Base-by-base conservation (phyloP, 345 rosid species). In the Odontarrhena argentea region DNA sequence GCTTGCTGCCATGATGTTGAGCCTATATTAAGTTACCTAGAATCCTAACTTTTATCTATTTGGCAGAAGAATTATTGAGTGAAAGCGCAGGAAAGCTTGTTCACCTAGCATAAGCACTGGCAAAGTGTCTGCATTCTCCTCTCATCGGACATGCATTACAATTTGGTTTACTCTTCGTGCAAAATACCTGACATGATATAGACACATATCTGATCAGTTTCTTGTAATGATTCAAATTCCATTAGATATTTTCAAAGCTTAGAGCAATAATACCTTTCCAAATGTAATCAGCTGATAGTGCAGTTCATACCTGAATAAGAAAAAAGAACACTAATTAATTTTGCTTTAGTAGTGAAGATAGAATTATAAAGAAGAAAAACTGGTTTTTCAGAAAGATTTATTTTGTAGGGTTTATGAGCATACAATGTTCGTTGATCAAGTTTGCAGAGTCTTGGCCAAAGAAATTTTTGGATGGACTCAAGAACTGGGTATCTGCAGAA, bases 81-180 rank as follows among this genome's bases (percentile, higher is more conserved):
- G 30, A 22, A 48, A 13, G 14, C 41, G 52, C 59, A 71, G 25
- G 22, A 66, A 49, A 43, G 71, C 78, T 70, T 66, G 67, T 85
- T 69, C 63, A 90, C 98, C 98, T 93, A 76, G 98, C 86, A 80
- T 86, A 93, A 54, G 98, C 98, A 80, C 98, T 93, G 15, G 98
- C 96, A 77, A 90, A 93, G 71, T 93, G 98, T 71, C 96, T 86
- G 85, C 98, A 93, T 52, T 90, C 97, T 63, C 92, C 91, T 82
- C 94, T 83, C 96, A 93, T 84, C 13, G 98, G 98, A 56, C 98
- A 93, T 51, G 94, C 98, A 78, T 93, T 93, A 78, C 98, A 93
- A 65, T 90, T 93, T 50, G 98, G 98, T 69, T 68, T 86, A 67
- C 74, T 90, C 76, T 93, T 93, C 14, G 98, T 93, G 79, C 98